Conservation (phyloP, 768 basidiomycete genomes). For the Ephemerocybe angulata region DNA sequence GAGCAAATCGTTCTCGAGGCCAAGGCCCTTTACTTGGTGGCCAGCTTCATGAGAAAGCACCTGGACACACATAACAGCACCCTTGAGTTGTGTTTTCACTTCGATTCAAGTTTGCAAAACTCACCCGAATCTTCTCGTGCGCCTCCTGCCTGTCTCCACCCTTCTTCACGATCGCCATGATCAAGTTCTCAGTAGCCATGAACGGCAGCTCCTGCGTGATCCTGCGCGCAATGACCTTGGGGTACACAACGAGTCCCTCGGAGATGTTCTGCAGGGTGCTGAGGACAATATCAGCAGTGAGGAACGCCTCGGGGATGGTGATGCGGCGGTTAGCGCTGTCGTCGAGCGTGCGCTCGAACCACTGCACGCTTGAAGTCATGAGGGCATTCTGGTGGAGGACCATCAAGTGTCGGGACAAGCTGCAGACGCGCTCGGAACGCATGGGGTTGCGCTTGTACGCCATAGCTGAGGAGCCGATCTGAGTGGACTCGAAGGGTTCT, state of each 20-base stretch:
- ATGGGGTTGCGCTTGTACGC: constrained; percentile 99
- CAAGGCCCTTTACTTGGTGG: constrained; percentile 90
- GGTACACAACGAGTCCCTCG: constrained; percentile 99
- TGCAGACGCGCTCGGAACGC: constrained; percentile 97
- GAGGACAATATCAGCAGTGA: constrained; percentile 94
- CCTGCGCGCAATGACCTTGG: constrained; percentile 87
- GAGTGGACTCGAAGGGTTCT: constrained; percentile 97
- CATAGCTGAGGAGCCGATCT: constrained; percentile 97
- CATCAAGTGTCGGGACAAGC: constrained; percentile 94
- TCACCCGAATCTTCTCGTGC: constrained; percentile 89
- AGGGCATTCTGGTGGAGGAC: constrained; percentile 92
- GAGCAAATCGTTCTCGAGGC: constrained; percentile 93
- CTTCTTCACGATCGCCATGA: constrained; percentile 96
- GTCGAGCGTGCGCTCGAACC: constrained; percentile 98
- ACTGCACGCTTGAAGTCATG: constrained; percentile 92
- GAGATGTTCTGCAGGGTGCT: constrained; percentile 95
- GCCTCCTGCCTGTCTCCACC: constrained; percentile 96
- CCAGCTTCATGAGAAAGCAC: constrained; percentile 94
- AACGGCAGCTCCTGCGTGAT: constrained; percentile 96
- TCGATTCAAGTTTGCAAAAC: constrained; percentile 13
- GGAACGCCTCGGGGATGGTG: constrained; percentile 93
- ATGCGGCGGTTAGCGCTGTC: constrained; percentile 98
- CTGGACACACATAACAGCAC: constrained; percentile 31
- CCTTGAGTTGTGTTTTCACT: background rate
- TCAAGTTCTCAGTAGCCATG: constrained; percentile 99